phyloP scores from a whole-genome alignment of 352 stramenopile species.

The Lagenidium giganteum region DNA sequence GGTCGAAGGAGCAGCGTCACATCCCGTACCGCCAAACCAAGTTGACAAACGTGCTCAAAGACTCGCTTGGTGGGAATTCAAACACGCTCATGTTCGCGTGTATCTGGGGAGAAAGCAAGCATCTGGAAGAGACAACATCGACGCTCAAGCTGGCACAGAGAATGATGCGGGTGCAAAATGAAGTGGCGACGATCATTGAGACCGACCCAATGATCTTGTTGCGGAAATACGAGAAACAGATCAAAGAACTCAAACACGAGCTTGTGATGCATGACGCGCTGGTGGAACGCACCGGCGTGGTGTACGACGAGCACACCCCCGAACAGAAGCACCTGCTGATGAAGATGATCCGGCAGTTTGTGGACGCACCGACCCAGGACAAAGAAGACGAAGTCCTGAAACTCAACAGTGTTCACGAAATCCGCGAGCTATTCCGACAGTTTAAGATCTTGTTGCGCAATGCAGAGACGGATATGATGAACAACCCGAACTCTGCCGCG shows the following conservation, averaged over 20 bases:
- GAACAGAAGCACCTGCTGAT: conserved; percentile 86
- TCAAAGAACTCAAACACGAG: conserved; percentile 91
- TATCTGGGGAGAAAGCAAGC: conserved; percentile 89
- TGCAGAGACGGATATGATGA: conserved; percentile 28
- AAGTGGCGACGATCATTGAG: conserved; percentile 79
- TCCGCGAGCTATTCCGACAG: conserved; percentile 89
- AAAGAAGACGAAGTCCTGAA: conserved; percentile 70
- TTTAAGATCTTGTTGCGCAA: conserved; percentile 86
- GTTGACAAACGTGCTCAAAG: conserved; percentile 91
- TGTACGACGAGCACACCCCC: conserved; percentile 88
- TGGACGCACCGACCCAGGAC: conserved; percentile 61
- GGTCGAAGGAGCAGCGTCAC: conserved; percentile 59
- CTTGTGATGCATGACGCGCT: conserved; percentile 93
- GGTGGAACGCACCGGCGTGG: conserved; percentile 74
- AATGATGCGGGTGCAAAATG: conserved; percentile 94
- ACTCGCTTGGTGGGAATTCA: conserved; percentile 94
- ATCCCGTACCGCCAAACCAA: conserved; percentile 95
- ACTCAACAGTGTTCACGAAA: conserved; percentile 86
- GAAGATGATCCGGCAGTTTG: conserved; percentile 64
- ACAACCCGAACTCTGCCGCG: conserved; percentile 19
- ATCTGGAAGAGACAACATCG: conserved; percentile 92
- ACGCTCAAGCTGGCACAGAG: conserved; percentile 90
- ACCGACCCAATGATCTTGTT: conserved; percentile 82
- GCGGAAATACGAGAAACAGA: conserved; percentile 89
- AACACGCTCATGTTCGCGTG: conserved; percentile 95